Conservation (phyloP, 805 yeast genomes). For the Wickerhamiella galacta region DNA sequence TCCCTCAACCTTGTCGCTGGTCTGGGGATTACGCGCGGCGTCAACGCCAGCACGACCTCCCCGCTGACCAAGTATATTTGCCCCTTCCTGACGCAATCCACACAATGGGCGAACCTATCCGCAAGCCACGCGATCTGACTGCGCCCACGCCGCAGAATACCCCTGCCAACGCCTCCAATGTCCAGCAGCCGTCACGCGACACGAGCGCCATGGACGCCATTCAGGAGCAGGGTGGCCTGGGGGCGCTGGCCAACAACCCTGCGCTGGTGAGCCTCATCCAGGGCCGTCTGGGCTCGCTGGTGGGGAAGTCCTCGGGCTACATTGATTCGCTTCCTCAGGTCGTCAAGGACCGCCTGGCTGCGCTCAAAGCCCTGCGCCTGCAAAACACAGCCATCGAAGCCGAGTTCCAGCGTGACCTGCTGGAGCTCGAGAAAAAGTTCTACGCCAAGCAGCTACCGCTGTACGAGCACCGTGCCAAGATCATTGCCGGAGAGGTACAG, state of each 20-base stretch:
- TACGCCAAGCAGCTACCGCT: constrained; percentile 58
- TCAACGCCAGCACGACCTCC: background rate
- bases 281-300: constrained; percentile 68
- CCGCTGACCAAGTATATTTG: background rate
- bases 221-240: constrained; percentile 43
- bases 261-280: constrained; percentile 74
- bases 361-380: constrained; percentile 66
- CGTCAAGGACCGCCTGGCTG: constrained; percentile 62
- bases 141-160: constrained; percentile 99
- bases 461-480: constrained; percentile 51
- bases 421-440: constrained; percentile 71
- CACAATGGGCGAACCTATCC: constrained; percentile 74
- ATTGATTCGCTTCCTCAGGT: constrained; percentile 54
- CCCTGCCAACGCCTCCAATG: constrained; percentile 74
- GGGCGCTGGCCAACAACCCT: constrained; percentile 43
- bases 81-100: too few species aligned
- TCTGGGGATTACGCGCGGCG: too few species aligned
- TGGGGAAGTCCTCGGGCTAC: constrained; percentile 80
- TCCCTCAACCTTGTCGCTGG: too few species aligned
- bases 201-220: constrained; percentile 39
- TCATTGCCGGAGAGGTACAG: constrained; percentile 55
- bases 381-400: constrained; percentile 72
- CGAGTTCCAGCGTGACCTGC: constrained; percentile 76
- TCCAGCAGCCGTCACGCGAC: constrained; percentile 13
- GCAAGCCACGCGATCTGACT: constrained; percentile 51